These are phyloP conservation scores for Colletotrichum tabaci DNA, from an alignment of 2,329 filamentous ascomycete species.

Conservation along the genomic window DNA sequence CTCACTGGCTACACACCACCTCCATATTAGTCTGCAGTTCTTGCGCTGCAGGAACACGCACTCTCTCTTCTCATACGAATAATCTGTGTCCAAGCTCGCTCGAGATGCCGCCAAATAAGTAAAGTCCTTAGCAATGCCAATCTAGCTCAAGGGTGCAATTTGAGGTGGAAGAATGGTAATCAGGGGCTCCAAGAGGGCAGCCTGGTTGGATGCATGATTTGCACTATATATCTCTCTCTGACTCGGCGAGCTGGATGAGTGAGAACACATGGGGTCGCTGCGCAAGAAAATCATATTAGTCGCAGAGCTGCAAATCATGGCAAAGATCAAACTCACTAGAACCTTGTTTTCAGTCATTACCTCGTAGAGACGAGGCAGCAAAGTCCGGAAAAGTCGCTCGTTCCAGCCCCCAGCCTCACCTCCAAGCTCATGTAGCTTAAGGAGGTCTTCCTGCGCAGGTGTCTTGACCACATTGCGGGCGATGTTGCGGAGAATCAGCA, in stretches of 20 bases:
- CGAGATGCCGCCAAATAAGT: not conserved
- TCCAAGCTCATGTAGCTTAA: conserved; percentile 62
- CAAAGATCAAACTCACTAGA: conserved; percentile 61
- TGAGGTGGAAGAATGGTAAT: not conserved
- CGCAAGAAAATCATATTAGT: not conserved
- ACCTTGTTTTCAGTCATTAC: conserved; percentile 79
- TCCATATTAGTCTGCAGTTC: not conserved
- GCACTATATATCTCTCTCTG: conserved; percentile 29
- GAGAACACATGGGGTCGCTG: conserved; percentile 36
- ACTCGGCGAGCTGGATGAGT: conserved; percentile 29
- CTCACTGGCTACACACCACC: not conserved
- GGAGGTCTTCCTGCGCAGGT: conserved; percentile 68
- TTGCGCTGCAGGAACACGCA: not conserved
- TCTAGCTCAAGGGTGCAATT: not conserved
- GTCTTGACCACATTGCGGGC: conserved; percentile 77
- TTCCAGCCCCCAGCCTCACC: conserved; percentile 74
- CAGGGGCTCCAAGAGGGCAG: not conserved
- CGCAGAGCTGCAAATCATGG: not conserved
- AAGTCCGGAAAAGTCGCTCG: conserved; percentile 76
- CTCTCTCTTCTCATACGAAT: not conserved
- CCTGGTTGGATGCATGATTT: not conserved
- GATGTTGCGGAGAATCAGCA: conserved; percentile 84
- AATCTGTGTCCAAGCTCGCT: not conserved
- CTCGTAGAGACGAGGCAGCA: conserved; percentile 76
- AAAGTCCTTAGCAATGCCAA: not conserved